Base-by-base conservation (phyloP, 805 yeast species). In the Metschnikowia corniflorae region DNA sequence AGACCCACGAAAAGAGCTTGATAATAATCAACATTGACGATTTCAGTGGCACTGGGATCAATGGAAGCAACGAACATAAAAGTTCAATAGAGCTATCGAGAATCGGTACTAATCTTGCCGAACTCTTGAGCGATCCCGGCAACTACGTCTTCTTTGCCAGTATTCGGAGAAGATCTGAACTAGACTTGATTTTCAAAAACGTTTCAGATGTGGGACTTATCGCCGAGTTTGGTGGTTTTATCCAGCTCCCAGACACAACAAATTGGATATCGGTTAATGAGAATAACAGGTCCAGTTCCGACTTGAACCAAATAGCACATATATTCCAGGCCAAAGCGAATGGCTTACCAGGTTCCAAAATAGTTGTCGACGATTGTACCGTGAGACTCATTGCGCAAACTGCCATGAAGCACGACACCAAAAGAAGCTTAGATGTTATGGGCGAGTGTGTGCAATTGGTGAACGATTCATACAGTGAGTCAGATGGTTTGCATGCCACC, bases 201-300 rank as follows among this genome's bases (percentile, higher is more conserved):
- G 71, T 78, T 4, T 77, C 82, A 1, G 76, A 77, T 26, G 53
- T 89, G 20, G 97, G 97, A 0, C 65, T 91, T 35, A 79, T 91
- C 44, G 95, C 96, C 1, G 97, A 89, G 58, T 81, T 82, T 54
- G 97, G 97, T 24, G 94, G 87, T 0, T 86, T 75, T 51, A 70
- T 91, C 22, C 80, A 75, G 55, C 51, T 77, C 14, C 71, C 73
- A 12, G 70, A 75, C 15, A 46, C 65, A 18, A 59, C 66, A 12
- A 60, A 66, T 9, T 86, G 95, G 95, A 60, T 73, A 31, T 70
- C 82, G 2, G 66, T 82, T 16, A 76, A 78, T 20, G 75, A 77
- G 39, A 77, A 76, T 42, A 30, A 41, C 0, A 74, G 68, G 20
- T 60, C 71, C 45, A 38, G 44, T 4, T 63, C 63, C 14, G 83